These are phyloP conservation scores for Angomonas deanei DNA, from an alignment of 208 protist genomes.

Conservation along the genomic window DNA sequence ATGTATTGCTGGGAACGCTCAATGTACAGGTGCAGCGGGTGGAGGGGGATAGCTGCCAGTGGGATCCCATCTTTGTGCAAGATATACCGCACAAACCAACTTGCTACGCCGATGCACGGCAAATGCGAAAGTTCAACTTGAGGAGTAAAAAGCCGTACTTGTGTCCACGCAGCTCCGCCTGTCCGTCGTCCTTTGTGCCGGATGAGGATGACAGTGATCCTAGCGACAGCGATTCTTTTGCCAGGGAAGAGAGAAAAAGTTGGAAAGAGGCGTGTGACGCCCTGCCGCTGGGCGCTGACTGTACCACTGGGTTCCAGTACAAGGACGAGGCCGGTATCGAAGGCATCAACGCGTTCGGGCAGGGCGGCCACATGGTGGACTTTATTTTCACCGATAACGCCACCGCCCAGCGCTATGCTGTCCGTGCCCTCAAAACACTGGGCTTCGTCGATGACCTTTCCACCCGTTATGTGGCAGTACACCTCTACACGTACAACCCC, in stretches of 20 bases:
- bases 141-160: not conserved
- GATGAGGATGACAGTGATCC: too few species aligned
- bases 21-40: slow-evolving; percentile 12
- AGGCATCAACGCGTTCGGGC: not conserved
- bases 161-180: not conserved
- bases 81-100: not conserved
- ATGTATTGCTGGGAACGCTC: slow-evolving; percentile 15
- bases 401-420: not conserved
- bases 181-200: too few species aligned
- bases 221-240: too few species aligned
- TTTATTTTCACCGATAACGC: slow-evolving; percentile 19
- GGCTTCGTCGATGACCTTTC: slow-evolving; percentile 25
- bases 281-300: not conserved
- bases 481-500: slow-evolving; percentile 29
- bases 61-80: slow-evolving; percentile 10
- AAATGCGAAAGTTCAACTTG: not conserved
- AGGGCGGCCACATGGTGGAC: slow-evolving; percentile 15
- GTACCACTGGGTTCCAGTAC: slow-evolving; percentile 4
- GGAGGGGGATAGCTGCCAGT: slow-evolving; percentile 9
- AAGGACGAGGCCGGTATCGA: not conserved
- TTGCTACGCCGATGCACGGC: not conserved
- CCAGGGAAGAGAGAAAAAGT: not conserved
- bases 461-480: slow-evolving; percentile 20
- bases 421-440: slow-evolving; percentile 9
- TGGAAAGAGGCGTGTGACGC: not conserved